phyloP scores from a whole-genome alignment of 1,284 basidiomycete genomes.

The Baeospora myosura region DNA sequence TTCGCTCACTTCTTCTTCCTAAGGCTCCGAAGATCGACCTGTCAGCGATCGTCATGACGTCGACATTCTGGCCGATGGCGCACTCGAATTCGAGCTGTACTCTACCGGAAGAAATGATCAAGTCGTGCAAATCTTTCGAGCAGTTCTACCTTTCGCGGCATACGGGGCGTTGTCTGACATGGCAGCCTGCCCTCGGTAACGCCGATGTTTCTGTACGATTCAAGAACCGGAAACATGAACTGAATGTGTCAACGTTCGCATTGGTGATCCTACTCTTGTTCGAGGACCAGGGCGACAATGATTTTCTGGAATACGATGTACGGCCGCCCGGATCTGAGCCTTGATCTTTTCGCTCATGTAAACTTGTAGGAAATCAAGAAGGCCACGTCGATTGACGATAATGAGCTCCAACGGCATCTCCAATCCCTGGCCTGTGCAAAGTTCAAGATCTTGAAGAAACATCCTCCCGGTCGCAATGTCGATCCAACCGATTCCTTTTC shows the following conservation, averaged over 20 bases:
- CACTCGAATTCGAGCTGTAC: slow-evolving; percentile 56
- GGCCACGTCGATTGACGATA: slow-evolving; percentile 70
- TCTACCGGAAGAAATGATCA: slow-evolving; percentile 59
- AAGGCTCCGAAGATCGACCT: slow-evolving; percentile 73
- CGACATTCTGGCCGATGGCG: slow-evolving; percentile 88
- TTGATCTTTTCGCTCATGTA: slow-evolving; percentile 7
- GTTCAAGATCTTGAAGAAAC: slow-evolving; percentile 88
- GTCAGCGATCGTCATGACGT: slow-evolving; percentile 84
- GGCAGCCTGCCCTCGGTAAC: slow-evolving; percentile 90
- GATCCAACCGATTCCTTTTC: slow-evolving; percentile 73
- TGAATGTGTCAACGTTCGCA: slow-evolving; percentile 91
- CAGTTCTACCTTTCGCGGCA: slow-evolving; percentile 87
- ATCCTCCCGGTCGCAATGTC: slow-evolving; percentile 84
- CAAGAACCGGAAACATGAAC: slow-evolving; percentile 75
- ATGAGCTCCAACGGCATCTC: slow-evolving; percentile 83
- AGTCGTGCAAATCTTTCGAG: slow-evolving; percentile 74
- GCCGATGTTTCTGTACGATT: slow-evolving; percentile 87
- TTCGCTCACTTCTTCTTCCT: slow-evolving; percentile 7
- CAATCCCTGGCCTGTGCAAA: slow-evolving; percentile 98
- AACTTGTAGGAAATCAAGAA: slow-evolving; percentile 52
- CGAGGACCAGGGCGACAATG: slow-evolving; percentile 61
- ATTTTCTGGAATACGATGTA: slow-evolving; percentile 70
- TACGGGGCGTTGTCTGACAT: slow-evolving; percentile 84
- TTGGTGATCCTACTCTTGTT: slow-evolving; percentile 88
- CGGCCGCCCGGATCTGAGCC: too few species aligned